Conservation (phyloP, 225 moss, liverwort and hornwort species). For the Lunularia cruciata region DNA sequence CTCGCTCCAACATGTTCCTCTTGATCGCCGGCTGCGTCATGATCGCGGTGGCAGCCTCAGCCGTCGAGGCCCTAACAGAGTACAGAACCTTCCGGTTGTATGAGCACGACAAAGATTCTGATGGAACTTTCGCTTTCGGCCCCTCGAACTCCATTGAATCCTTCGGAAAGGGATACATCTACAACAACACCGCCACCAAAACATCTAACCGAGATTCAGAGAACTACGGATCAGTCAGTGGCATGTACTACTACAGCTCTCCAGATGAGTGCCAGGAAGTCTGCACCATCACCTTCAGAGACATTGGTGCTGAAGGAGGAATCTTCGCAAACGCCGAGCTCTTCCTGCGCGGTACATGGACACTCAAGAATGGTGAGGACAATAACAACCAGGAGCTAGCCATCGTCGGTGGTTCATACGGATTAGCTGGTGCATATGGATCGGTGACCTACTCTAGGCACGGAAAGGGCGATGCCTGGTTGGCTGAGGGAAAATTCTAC, state of each 20-base stretch:
- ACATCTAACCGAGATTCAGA: background rate
- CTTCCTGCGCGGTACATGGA: background rate
- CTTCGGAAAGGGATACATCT: background rate
- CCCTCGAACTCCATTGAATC: background rate
- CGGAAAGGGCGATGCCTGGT: background rate
- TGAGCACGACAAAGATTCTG: background rate
- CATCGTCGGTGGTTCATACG: slow-evolving; percentile 6
- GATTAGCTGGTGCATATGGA: background rate
- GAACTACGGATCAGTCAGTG: background rate
- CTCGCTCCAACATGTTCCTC: slow-evolving; percentile 5
- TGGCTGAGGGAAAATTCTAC: background rate
- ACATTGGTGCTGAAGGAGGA: background rate
- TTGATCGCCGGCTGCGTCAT: slow-evolving; percentile 1
- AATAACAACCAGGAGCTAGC: background rate
- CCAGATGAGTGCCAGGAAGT: background rate
- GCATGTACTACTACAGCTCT: background rate
- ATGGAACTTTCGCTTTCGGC: background rate
- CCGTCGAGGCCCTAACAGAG: background rate
- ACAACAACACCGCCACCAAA: background rate
- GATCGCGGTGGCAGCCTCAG: background rate
- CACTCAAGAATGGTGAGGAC: background rate
- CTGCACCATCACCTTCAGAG: background rate
- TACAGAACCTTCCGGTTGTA: background rate
- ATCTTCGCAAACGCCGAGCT: background rate
- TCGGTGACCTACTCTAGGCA: background rate